Evolutionary conservation across 2,329 filamentous ascomycete genomes (phyloP), one percentile per base, ranked within the genome.

Genomic region (Salinomyces thailandicus): DNA sequence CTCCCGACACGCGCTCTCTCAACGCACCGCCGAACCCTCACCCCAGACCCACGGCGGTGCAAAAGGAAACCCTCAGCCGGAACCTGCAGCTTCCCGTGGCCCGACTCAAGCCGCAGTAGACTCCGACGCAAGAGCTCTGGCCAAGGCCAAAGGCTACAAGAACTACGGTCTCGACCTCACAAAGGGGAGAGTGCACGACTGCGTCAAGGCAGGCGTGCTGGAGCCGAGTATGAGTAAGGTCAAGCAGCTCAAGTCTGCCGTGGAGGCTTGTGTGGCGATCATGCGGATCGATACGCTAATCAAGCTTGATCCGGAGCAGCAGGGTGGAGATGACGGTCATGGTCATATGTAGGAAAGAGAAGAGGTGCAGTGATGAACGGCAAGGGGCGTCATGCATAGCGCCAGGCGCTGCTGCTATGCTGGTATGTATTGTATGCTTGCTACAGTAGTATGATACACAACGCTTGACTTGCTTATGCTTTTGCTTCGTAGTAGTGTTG

Each of bases 231-330:
- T 98, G 71, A 95, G 89, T 75, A 98, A 98, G 73, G 76, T 98
- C 50, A 82, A 89, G 64, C 91, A 96, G 71, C 71, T 98, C 58
- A 98, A 98, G 80, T 93, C 83, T 64, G 91, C 91, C 18, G 91
- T 98, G 33, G 91, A 98, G 68, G 91, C 91, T 37, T 96, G 91
- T 64, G 93, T 98, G 63, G 84, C 86, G 58, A 96, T 98, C 61
- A 96, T 98, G 91, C 77, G 91, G 56, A 98, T 98, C 60, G 91
- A 98, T 69, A 96, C 91, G 48, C 72, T 98, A 64, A 96, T 98
- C 67, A 93, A 93, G 71, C 69, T 98, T 62, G 91, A 98, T 71
- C 87, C 87, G 13, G 86, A 95, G 69, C 75, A 80, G 69, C 72
- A 74, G 57, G 70, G 67, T 27, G 74, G 78, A 55, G 84, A 91